Evolutionary conservation across 1,139 yeast species (phyloP), one percentile per base, ranked within the genome.

Genomic region (Lodderomyces orthopsilosis): DNA sequence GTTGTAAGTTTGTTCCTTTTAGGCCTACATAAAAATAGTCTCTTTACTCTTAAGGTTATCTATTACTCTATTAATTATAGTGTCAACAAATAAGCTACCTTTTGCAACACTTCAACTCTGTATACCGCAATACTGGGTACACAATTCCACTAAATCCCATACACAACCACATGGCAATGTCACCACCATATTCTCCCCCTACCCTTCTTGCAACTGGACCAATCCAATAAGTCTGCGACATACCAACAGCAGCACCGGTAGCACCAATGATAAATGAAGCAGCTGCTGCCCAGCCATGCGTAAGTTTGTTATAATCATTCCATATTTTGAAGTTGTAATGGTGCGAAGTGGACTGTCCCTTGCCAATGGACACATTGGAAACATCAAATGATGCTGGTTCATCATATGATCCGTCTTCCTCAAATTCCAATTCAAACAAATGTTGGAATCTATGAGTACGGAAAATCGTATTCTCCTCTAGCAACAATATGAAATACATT

Each of bases 161-260:
- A 30, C 87, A 75, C 32, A 89, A 62, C 82, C 93, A 86, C 78
- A 85, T 82, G 30, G 94, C 97, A 38, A 90, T 63, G 56, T 86
- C 95, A 19, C 89, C 90, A 35, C 91, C 91, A 43, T 58, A 60
- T 14, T 65, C 74, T 1, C 73, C 72, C 6, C 90, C 59, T 2
- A 58, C 62, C 6, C 90, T 89, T 42, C 62, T 63, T 6, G 93
- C 90, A 33, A 85, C 56, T 0, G 89, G 89, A 0, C 94, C 95
- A 14, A 77, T 70, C 74, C 83, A 86, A 59, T 85, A 86, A 1
- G 79, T 83, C 56, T 85, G 95, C 18, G 85, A 75, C 95, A 85
- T 85, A 5, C 93, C 93, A n/a, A 85, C 66, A 2, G 83, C 86
- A 1, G 87, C 91, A 24, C 93, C 94, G 1, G 77, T 81, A 10